phyloP scores from a whole-genome alignment of 495 filamentous ascomycete genomes.

The Elaphomyces granulatus region DNA sequence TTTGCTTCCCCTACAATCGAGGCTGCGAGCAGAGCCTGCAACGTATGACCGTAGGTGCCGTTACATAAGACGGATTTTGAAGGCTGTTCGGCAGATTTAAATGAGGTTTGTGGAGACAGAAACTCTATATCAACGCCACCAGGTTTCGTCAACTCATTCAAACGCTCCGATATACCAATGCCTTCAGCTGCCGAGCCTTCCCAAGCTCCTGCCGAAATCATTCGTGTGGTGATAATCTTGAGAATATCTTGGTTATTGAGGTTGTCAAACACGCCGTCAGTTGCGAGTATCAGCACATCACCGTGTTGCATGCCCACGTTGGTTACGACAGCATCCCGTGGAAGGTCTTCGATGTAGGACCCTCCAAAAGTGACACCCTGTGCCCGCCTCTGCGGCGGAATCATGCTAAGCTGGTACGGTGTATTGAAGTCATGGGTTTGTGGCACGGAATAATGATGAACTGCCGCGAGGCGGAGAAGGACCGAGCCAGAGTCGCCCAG shows the following conservation, averaged over 20 bases:
- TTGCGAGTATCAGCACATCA: constrained; percentile 81
- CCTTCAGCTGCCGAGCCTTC: constrained; percentile 36
- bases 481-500: constrained; percentile 97
- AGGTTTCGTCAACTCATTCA: constrained; percentile 37
- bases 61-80: not conserved
- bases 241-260: constrained; percentile 81
- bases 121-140: constrained; percentile 26
- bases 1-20: constrained; percentile 72
- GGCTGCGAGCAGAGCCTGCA: constrained; percentile 66
- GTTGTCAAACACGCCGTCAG: constrained; percentile 95
- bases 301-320: constrained; percentile 67
- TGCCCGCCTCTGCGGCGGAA: constrained; percentile 61
- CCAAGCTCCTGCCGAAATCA: constrained; percentile 66
- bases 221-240: constrained; percentile 56
- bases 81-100: constrained; percentile 5
- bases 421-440: constrained; percentile 98
- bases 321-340: constrained; percentile 68
- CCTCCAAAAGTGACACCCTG: constrained; percentile 72
- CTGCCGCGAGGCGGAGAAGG: constrained; percentile 64
- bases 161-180: constrained; percentile 40
- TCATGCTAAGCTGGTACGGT: constrained; percentile 82
- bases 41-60: constrained; percentile 18
- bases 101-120: constrained; percentile 4
- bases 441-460: constrained; percentile 65
- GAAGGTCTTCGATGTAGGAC: constrained; percentile 62